A percentile compares a stretch with the other conserved stretches of the same genome.
phyloP scores from a whole-genome alignment of 169 alveolate genomes.

The Plasmodium yoelii region DNA sequence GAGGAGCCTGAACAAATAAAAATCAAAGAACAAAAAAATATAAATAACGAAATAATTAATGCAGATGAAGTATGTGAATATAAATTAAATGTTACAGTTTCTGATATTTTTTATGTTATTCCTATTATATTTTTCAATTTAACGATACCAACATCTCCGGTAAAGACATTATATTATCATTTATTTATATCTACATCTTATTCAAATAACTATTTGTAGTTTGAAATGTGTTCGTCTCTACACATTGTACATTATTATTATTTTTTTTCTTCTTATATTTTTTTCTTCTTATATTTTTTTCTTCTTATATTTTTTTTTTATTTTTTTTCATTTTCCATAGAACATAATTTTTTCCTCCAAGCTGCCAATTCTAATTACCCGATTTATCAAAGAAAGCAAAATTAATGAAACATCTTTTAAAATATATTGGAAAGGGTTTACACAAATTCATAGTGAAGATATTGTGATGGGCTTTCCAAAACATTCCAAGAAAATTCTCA shows the following conservation, averaged over 20 bases:
- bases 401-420: constrained; percentile 66
- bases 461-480: constrained; percentile 64
- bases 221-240: background rate
- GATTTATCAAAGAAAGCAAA: constrained; percentile 73
- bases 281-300: too few species aligned
- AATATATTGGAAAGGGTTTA: constrained; percentile 62
- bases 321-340: too few species aligned
- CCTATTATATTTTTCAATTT: constrained; percentile 46
- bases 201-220: background rate
- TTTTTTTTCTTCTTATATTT: too few species aligned
- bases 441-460: constrained; percentile 73
- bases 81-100: constrained; percentile 25
- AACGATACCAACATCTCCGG: constrained; percentile 16
- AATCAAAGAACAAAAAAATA: constrained; percentile 44
- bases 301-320: too few species aligned
- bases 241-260: too few species aligned
- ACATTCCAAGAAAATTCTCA: constrained; percentile 40
- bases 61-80: constrained; percentile 22
- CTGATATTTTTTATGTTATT: constrained; percentile 54
- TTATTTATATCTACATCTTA: background rate
- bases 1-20: constrained; percentile 53
- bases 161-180: background rate
- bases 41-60: constrained; percentile 43
- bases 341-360: constrained; percentile 33
- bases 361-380: constrained; percentile 45